These are phyloP conservation scores for Cadophora sp. DNA, from an alignment of 2,329 filamentous ascomycete genomes.

Conservation along the genomic window DNA sequence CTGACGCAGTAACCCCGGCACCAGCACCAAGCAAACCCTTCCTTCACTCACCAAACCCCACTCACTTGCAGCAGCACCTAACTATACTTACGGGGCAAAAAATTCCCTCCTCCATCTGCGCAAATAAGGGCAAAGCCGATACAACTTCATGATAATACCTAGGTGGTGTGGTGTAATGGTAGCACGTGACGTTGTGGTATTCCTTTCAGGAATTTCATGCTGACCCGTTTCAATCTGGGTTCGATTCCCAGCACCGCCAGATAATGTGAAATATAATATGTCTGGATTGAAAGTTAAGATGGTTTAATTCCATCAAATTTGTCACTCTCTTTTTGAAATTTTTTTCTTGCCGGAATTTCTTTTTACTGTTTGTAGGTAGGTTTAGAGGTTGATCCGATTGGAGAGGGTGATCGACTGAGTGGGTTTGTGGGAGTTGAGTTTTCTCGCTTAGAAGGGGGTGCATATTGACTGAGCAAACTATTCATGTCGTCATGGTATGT, in stretches of 20 bases:
- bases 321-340: conserved; percentile 9
- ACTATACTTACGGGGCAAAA: not conserved
- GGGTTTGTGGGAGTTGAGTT: conserved; percentile 4
- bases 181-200: conserved; percentile 34
- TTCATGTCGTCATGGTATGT: not conserved
- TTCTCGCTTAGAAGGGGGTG: not conserved
- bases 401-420: not conserved
- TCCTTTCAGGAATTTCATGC: conserved; percentile 23
- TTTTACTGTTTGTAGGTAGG: too few species aligned
- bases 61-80: not conserved
- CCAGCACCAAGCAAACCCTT: not conserved
- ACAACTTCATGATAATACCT: conserved; percentile 3
- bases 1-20: not conserved
- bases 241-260: conserved; percentile 39
- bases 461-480: not conserved
- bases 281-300: conserved; percentile 24
- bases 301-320: conserved; percentile 22
- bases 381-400: too few species aligned
- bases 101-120: not conserved
- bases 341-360: not conserved
- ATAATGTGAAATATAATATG: conserved; percentile 3
- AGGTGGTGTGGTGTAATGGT: conserved; percentile 29
- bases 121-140: not conserved
- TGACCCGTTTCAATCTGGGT: conserved; percentile 40
- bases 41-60: not conserved